Base-by-base conservation (phyloP, 805 yeast genomes). In the Candida dajiaensis region DNA sequence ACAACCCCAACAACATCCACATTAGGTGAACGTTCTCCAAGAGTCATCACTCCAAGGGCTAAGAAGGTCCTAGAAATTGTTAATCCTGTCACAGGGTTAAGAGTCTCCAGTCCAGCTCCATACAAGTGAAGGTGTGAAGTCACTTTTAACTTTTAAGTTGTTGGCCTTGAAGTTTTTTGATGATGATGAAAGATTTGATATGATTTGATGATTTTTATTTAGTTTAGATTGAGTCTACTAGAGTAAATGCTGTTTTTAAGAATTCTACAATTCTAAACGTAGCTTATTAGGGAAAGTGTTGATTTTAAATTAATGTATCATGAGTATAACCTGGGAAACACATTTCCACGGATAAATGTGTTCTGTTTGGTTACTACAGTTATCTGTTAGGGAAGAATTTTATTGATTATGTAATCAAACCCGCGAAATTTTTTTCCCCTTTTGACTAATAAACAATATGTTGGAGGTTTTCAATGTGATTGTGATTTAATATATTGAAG, bases 1-100 rank as follows among this genome's bases (percentile, higher is more conserved):
- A 38, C 42, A 9, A 41, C 56, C 38, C 22, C 54, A 52, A 36
- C 61, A 6, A 22, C 37, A 7, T 35, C 45, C 3, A 18, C 25
- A 26, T 13, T 40, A 36, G 21, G 38, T 13, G 16, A 41, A 40
- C 15, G 36, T n/a, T 47, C 74, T 16, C 80, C 81, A 15, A 66
- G 79, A 50, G 69, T 70, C 1, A 68, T 69, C 44, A 78, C 84
- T 2, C 85, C 85, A 25, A 67, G 85, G 50, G 71, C 73, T 23
- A 78, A 74, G 62, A 80, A 78, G 56, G 77, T 78, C 7, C 66
- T 80, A 58, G 85, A 80, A 53, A 80, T 80, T 46, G 76, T 80
- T 45, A 78, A 80, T 59, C 85, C 85, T 7, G 77, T 69, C 46
- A 78, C 84, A 7, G 80, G 80, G 43, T 58, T 77, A 67, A 71